Base-by-base conservation (phyloP, 2,329 filamentous ascomycete species). In the Sclerotinia minor region DNA sequence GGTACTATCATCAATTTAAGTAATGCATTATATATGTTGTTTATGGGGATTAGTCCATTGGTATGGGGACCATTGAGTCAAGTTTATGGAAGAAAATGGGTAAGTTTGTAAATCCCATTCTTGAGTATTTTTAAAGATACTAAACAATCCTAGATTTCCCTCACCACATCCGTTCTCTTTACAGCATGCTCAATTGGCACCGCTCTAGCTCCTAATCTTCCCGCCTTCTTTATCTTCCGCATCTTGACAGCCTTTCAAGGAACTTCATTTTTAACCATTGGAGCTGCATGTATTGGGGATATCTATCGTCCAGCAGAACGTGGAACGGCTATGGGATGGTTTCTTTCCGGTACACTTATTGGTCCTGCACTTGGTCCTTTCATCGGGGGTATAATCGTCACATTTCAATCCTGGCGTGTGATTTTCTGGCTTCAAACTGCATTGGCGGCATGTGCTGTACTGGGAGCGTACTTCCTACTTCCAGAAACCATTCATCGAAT, bases 401-500 rank as follows among this genome's bases (percentile, higher is more conserved):
- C 90, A 0, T 92, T 87, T 77, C 82, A 83, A 8, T 85, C 83
- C 2, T 94, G 91, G 91, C 83, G 89, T 24, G 85, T 85, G 53
- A 92, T 93, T 65, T 93, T 92, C 79, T 93, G 89, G 87, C 80
- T 94, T 0, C 90, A 93, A 75, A 87, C 88, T 0, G 90, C 84
- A 0, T 81, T 92, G 7, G 88, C 87, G 0, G 89, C 84, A 2
- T 75, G 84, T 0, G 88, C 85, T 0, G 81, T 83, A 0, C 26
- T 88, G 0, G 83, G 88, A 0, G 83, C 90, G 44, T 83, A 86
- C 71, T 86, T 91, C 72, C 79, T 92, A 17, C 83, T 93, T 15
- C 89, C 89, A 0, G 90, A 94, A 76, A 94, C 90, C 0, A 89
- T 91, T 63, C 88, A 89, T 68, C 83, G 85, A 69, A 87, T 84